Evolutionary conservation across 2,329 filamentous ascomycete genomes (phyloP).

Genomic region (Trichoderma lentiforme): DNA sequence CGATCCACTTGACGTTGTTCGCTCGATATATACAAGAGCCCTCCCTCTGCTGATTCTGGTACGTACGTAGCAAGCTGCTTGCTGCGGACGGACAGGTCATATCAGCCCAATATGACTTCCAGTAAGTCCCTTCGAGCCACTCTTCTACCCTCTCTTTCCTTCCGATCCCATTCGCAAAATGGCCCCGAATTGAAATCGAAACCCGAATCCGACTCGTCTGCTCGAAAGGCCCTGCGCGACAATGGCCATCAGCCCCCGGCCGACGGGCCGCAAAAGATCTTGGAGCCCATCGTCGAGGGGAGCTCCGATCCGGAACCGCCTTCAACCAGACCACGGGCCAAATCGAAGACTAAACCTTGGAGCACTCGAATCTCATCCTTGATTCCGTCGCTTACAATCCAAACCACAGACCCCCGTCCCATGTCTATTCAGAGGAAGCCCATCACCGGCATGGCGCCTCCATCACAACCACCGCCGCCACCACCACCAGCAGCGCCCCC

Average conservation of each 20-base stretch:
- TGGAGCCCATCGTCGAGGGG: background rate
- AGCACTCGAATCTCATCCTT: slow-evolving; percentile 35
- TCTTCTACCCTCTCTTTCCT: slow-evolving; percentile 37
- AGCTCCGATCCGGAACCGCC: slow-evolving; percentile 22
- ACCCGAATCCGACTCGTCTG: slow-evolving; percentile 4
- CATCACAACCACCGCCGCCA: slow-evolving; percentile 24
- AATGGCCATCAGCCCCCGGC: slow-evolving; percentile 15
- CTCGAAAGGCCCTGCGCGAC: slow-evolving; percentile 27
- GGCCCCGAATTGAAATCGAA: slow-evolving; percentile 25
- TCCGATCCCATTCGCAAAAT: slow-evolving; percentile 30
- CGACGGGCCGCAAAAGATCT: slow-evolving; percentile 6
- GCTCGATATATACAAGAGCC: slow-evolving; percentile 15
- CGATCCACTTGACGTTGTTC: slow-evolving; percentile 10
- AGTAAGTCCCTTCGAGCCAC: slow-evolving; percentile 43
- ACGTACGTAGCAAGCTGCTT: slow-evolving; percentile 29
- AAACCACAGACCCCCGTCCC: slow-evolving; percentile 29
- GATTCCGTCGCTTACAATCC: slow-evolving; percentile 38
- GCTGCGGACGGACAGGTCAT: slow-evolving; percentile 29
- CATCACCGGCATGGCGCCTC: slow-evolving; percentile 18
- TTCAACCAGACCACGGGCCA: slow-evolving; percentile 25
- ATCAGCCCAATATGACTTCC: slow-evolving; percentile 43
- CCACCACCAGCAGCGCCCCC: slow-evolving; percentile 19
- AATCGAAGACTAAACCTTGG: slow-evolving; percentile 35
- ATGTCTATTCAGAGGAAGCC: slow-evolving; percentile 28
- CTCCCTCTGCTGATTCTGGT: slow-evolving; percentile 20